Percentiles rank a stretch among this genome's conserved stretches.
phyloP scores from a whole-genome alignment of 441 rosid species.

The Arabidopsis lyrata region DNA sequence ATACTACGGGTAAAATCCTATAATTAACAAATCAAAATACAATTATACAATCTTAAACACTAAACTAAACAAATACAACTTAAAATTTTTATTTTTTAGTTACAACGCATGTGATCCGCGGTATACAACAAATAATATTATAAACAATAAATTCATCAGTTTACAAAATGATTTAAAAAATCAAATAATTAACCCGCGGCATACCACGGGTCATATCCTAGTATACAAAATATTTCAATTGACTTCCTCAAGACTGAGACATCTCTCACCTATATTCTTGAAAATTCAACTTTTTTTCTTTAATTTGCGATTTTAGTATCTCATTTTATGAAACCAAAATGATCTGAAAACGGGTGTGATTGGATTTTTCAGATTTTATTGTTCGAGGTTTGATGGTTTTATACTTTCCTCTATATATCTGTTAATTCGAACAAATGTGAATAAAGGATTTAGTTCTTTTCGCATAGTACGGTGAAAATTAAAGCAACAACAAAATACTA shows the following conservation, averaged over 20 bases:
- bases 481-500: neutral
- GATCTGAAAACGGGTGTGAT: neutral
- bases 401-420: neutral
- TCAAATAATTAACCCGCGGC: too few species aligned
- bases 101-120: too few species aligned
- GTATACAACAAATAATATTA: too few species aligned
- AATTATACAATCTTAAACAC: too few species aligned
- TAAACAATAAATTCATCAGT: too few species aligned
- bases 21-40: too few species aligned
- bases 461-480: neutral
- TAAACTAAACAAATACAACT: too few species aligned
- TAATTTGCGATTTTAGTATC: neutral
- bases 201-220: too few species aligned
- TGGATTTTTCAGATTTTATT: conserved; percentile 2
- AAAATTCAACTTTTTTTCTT: neutral
- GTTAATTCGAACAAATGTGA: neutral
- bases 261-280: conserved; percentile 11
- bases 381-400: neutral
- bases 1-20: too few species aligned
- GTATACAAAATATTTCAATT: conserved; percentile 10
- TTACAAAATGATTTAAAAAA: too few species aligned
- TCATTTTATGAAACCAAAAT: conserved; percentile 3
- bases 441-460: neutral
- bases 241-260: conserved; percentile 22
- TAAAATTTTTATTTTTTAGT: too few species aligned